A percentile compares a stretch with the other conserved stretches of the same genome.
Evolutionary conservation across 805 yeast species (phyloP).

Genomic region (Candida lessepsii): DNA sequence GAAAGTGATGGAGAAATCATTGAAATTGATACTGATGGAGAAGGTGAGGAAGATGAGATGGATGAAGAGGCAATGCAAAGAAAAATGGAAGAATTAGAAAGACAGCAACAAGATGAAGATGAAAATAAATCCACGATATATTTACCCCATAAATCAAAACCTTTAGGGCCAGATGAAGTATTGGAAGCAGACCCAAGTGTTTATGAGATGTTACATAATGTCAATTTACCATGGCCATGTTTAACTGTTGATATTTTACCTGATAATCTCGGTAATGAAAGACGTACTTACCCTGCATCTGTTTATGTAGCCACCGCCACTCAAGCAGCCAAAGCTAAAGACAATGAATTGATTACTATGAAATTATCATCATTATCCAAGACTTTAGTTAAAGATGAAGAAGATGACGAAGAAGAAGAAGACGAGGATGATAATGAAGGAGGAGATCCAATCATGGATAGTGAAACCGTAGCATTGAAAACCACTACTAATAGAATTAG

Average conservation of each 20-base stretch:
- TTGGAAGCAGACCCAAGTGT: constrained; percentile 95
- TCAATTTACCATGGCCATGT: constrained; percentile 96
- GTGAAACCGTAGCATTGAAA: constrained; percentile 72
- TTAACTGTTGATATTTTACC: constrained; percentile 86
- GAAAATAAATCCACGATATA: constrained; percentile 52
- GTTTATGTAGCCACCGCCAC: constrained; percentile 88
- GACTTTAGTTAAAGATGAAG: constrained; percentile 83
- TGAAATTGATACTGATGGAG: constrained; percentile 61
- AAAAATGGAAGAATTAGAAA: constrained; percentile 36
- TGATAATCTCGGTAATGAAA: constrained; percentile 80
- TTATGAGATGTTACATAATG: constrained; percentile 93
- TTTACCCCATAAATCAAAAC: constrained; percentile 84
- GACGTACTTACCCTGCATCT: constrained; percentile 87
- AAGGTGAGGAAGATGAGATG: constrained; percentile 34
- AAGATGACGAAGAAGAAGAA: constrained; percentile 70
- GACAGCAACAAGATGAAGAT: constrained; percentile 33
- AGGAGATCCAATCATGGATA: constrained; percentile 83
- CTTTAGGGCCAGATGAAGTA: constrained; percentile 93
- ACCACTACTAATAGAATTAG: constrained; percentile 88
- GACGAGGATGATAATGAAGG: constrained; percentile 67
- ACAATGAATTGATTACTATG: constrained; percentile 83
- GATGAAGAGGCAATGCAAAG: constrained; percentile 24
- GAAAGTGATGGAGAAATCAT: constrained; percentile 90
- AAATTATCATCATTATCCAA: constrained; percentile 79
- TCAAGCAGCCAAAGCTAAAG: constrained; percentile 83